Evolutionary conservation across 306 rosid species (phyloP), one percentile per base, ranked within the genome.

Genomic region (Alnus glutinosa): DNA sequence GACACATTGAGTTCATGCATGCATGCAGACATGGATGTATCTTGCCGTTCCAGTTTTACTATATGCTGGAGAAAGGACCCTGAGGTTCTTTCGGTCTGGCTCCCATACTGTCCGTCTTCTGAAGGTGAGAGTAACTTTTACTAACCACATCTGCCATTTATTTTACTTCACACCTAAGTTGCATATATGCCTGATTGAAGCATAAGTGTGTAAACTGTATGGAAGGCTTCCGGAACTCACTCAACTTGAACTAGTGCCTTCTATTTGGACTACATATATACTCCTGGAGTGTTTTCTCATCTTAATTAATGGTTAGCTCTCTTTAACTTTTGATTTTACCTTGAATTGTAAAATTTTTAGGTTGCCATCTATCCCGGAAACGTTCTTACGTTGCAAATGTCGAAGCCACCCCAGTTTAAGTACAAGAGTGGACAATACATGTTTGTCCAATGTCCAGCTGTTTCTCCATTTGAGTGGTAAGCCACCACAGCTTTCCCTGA

Each of bases 361-460:
- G 99, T 93, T 70, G 99, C 99, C 62, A 90, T 96, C 73, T 91
- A 96, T 89, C 97, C 98, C 23, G 99, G 99, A 80, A 93, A 96
- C 78, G 98, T 96, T 71, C 92, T 96, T 84, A 87, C 98, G 2
- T 75, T 96, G 89, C 97, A 96, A 88, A 96, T 96, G 99, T 93
- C 97, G 13, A 96, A 93, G 89, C 97, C 99, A 73, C 89, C 92
- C 54, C 98, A 88, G 79, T 96, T 96, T 77, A 92, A 87, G 18
- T 88, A 96, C 94, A 96, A 89, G 83, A 96, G 99, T 52, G 99
- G 98, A 77, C 98, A 92, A 80, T 96, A 96, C 92, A 96, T 96
- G 99, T 96, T 93, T 89, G 99, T 96, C 58, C 99, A 96, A 80
- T 96, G 99, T 82, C 94, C 99, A n/a, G 94, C 93, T 3, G 92